Percentiles rank a stretch among this genome's conserved stretches.
Conservation (phyloP, 805 yeast genomes). For the Candida jianshihensis region DNA sequence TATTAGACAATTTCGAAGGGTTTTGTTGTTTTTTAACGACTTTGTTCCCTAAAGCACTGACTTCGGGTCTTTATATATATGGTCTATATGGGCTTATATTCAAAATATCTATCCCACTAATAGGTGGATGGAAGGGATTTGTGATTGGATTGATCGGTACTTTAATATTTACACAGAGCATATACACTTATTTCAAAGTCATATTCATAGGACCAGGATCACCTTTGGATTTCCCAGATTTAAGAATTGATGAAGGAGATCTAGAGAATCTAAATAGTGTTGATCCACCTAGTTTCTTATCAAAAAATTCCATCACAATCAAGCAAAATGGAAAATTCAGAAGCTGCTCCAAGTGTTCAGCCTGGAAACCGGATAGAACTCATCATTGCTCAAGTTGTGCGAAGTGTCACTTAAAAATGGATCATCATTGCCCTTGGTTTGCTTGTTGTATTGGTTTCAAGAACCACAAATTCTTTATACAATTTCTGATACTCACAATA, state of each 20-base stretch:
- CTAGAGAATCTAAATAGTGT: conserved; percentile 21
- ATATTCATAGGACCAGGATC: conserved; percentile 57
- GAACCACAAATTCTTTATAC: conserved; percentile 76
- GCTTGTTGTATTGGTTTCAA: conserved; percentile 77
- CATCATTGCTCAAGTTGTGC: conserved; percentile 81
- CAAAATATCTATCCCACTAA: conserved; percentile 20
- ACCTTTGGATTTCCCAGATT: conserved; percentile 48
- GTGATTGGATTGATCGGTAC: conserved; percentile 22
- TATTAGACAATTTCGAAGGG: conserved; percentile 10
- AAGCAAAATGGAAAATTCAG: conserved; percentile 59
- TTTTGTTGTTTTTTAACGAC: conserved; percentile 31
- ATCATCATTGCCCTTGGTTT: conserved; percentile 95
- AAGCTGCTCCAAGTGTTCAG: conserved; percentile 60
- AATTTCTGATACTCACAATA: conserved; percentile 54
- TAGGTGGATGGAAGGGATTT: conserved; percentile 10
- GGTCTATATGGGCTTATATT: conserved; percentile 33
- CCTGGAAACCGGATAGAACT: conserved; percentile 77
- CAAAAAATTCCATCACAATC: conserved; percentile 35
- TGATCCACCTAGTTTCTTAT: conserved; percentile 37
- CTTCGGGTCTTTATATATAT: conserved; percentile 39
- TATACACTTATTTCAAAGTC: conserved; percentile 48
- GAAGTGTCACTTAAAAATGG: conserved; percentile 75
- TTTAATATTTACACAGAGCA: conserved; percentile 27
- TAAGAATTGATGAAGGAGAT: conserved; percentile 25
- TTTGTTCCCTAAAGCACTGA: conserved; percentile 44